These are phyloP conservation scores for Eucalyptus melliodora DNA, from an alignment of 345 rosid species.

Conservation along the genomic window DNA sequence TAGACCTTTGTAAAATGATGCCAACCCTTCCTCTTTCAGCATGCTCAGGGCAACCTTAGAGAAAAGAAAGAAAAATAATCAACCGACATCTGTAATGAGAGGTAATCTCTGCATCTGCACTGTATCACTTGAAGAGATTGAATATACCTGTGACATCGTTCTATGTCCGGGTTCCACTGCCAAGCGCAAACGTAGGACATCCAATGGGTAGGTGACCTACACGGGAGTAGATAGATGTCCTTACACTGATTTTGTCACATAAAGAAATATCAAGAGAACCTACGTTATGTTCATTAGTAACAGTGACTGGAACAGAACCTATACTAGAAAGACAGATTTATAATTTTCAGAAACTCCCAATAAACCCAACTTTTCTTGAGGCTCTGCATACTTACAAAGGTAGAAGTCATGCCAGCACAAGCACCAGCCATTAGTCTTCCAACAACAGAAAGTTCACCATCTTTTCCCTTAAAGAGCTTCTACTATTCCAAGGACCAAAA, in stretches of 20 bases:
- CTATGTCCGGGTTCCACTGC: slow-evolving; percentile 89
- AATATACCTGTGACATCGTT: slow-evolving; percentile 77
- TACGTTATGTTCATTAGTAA: background rate
- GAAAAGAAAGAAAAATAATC: background rate
- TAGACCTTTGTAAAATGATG: slow-evolving; percentile 83
- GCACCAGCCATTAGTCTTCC: slow-evolving; percentile 98
- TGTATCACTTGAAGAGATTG: background rate
- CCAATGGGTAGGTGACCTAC: slow-evolving; percentile 90
- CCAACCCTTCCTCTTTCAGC: slow-evolving; percentile 89
- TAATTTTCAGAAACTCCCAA: background rate
- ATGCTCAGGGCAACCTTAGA: slow-evolving; percentile 74
- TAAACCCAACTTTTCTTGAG: background rate
- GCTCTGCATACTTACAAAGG: slow-evolving; percentile 50
- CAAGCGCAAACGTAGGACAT: slow-evolving; percentile 83
- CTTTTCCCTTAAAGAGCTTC: slow-evolving; percentile 75
- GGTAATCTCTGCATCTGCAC: background rate
- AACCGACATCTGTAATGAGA: background rate
- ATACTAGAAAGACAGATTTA: background rate
- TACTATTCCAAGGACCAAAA: slow-evolving; percentile 17
- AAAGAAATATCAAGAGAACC: background rate
- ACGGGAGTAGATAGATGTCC: background rate
- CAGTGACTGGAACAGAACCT: background rate
- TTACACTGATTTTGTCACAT: background rate
- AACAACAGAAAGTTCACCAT: slow-evolving; percentile 67
- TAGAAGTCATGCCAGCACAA: slow-evolving; percentile 99